Conservation (phyloP, 768 basidiomycete species). For the Panaeolus papilionaceus region DNA sequence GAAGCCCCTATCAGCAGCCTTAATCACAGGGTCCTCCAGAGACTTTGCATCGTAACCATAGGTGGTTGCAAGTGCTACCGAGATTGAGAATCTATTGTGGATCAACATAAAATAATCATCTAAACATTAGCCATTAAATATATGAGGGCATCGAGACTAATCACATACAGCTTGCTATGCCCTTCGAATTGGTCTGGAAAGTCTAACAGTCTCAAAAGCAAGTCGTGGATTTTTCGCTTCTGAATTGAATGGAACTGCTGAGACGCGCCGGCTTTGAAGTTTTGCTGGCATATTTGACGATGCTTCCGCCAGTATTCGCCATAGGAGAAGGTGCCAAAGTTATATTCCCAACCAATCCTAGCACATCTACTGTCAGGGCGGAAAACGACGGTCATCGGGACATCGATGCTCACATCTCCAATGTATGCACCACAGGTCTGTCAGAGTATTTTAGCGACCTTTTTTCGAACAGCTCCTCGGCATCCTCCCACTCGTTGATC, state of each 20-base stretch:
- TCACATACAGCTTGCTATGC: constrained; percentile 23
- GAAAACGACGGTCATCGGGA: neutral
- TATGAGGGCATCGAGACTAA: too few species aligned
- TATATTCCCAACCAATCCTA: constrained; percentile 42
- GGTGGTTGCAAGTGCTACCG: constrained; percentile 30
- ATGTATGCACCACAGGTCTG: constrained; percentile 13
- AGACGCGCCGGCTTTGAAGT: constrained; percentile 34
- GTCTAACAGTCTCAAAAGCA: constrained; percentile 34
- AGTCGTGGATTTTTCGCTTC: constrained; percentile 32
- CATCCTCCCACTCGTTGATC: constrained; percentile 33
- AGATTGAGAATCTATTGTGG: constrained; percentile 20
- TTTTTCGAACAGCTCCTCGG: constrained; percentile 20
- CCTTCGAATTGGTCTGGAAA: constrained; percentile 22
- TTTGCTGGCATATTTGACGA: constrained; percentile 42
- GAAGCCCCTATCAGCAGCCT: constrained; percentile 27
- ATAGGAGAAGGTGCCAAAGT: constrained; percentile 38
- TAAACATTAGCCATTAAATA: neutral
- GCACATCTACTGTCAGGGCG: neutral
- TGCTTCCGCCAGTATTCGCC: constrained; percentile 42
- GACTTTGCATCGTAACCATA: constrained; percentile 36
- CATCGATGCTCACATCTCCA: constrained; percentile 23
- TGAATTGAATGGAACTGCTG: constrained; percentile 37
- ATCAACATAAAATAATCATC: neutral
- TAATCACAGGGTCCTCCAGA: constrained; percentile 30
- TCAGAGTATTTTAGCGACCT: constrained; percentile 17